Conservation (phyloP, 2,329 filamentous ascomycete genomes). For the Alternaria sp. region DNA sequence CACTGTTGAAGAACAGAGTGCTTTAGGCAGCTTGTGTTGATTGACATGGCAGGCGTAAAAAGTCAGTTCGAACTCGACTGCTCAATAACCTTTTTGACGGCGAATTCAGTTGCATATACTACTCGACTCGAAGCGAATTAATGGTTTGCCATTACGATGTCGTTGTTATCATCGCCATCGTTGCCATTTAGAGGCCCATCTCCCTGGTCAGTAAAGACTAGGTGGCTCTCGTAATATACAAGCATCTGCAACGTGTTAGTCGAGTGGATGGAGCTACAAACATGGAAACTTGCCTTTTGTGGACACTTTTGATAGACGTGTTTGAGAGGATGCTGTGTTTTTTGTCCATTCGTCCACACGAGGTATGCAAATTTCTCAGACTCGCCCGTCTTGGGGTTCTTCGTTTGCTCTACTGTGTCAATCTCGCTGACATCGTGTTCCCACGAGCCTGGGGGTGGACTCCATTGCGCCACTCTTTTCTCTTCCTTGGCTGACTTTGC, state of each 20-base stretch:
- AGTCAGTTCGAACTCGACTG: background rate
- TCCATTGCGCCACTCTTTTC: conserved; percentile 63
- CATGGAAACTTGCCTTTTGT: conserved; percentile 65
- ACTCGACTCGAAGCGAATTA: conserved; percentile 15
- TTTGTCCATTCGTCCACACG: conserved; percentile 76
- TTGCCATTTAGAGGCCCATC: conserved; percentile 23
- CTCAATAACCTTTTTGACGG: background rate
- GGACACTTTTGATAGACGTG: conserved; percentile 79
- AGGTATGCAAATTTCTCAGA: conserved; percentile 71
- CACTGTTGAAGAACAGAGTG: background rate
- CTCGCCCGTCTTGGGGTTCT: conserved; percentile 50
- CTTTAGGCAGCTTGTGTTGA: background rate
- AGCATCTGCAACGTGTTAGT: conserved; percentile 49
- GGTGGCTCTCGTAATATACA: conserved; percentile 60
- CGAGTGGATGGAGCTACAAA: too few species aligned
- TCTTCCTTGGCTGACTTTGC: conserved; percentile 53
- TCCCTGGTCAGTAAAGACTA: conserved; percentile 43
- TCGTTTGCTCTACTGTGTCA: conserved; percentile 74
- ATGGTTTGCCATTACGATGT: conserved; percentile 13
- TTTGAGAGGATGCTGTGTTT: conserved; percentile 74
- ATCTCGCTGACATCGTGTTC: conserved; percentile 75
- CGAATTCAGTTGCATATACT: conserved; percentile 9
- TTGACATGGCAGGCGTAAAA: background rate
- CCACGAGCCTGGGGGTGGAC: conserved; percentile 77
- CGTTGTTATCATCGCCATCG: conserved; percentile 25